Percentiles rank a stretch among this genome's conserved stretches.
Evolutionary conservation across 139 green algal genomes (phyloP).

Genomic region (Chlamydomonas sp.): DNA sequence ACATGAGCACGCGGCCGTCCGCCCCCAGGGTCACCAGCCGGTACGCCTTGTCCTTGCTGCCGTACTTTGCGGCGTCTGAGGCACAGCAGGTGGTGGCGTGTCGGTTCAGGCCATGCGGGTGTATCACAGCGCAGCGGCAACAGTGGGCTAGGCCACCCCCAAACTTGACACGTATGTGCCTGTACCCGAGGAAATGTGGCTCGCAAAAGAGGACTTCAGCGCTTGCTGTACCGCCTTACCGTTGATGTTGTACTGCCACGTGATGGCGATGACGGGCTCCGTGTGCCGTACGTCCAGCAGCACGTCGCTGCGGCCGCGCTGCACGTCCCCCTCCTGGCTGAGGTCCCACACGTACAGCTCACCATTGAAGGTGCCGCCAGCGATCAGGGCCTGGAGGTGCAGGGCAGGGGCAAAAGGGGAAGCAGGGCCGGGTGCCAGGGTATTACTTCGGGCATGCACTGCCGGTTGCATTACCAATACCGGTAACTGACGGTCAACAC

Average conservation of each 20-base stretch:
- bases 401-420: neutral
- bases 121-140: too few species aligned
- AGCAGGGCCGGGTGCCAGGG: too few species aligned
- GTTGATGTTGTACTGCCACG: slow-evolving; percentile 52
- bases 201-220: too few species aligned
- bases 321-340: slow-evolving; percentile 57
- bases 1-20: slow-evolving; percentile 74
- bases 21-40: slow-evolving; percentile 69
- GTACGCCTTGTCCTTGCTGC: slow-evolving; percentile 60
- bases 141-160: too few species aligned
- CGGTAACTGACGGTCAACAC: neutral
- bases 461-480: neutral
- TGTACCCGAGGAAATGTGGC: too few species aligned
- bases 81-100: neutral
- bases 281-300: slow-evolving; percentile 40
- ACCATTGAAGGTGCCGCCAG: slow-evolving; percentile 75
- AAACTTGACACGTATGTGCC: too few species aligned
- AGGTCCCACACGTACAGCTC: slow-evolving; percentile 78
- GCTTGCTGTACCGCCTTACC: neutral
- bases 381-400: slow-evolving; percentile 60
- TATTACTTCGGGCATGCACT: too few species aligned
- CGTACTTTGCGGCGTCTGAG: slow-evolving; percentile 48
- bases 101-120: too few species aligned
- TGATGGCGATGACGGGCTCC: slow-evolving; percentile 61
- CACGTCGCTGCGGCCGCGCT: slow-evolving; percentile 46